These are phyloP conservation scores for Starmera dryadoides DNA, from an alignment of 805 yeast species.

Conservation along the genomic window DNA sequence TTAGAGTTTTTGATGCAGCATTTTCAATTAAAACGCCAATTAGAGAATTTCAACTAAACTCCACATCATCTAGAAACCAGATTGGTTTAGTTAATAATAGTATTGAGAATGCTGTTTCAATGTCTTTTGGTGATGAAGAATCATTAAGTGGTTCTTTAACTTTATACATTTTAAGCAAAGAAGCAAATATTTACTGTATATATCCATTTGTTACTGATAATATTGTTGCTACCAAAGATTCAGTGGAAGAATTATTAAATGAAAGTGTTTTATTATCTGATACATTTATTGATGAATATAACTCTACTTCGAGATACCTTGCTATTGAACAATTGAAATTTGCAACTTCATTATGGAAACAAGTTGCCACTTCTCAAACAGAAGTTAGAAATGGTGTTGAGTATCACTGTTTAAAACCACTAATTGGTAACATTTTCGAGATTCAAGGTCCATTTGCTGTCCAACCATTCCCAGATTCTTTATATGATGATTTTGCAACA, in stretches of 20 bases:
- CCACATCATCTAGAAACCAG: conserved; percentile 7
- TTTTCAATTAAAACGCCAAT: conserved; percentile 20
- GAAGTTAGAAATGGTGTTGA: conserved; percentile 17
- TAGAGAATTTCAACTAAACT: conserved; percentile 11
- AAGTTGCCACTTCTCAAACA: conserved; percentile 10
- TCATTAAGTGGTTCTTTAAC: conserved; percentile 37
- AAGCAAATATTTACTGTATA: conserved; percentile 52
- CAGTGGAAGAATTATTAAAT: conserved; percentile 26
- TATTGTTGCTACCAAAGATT: conserved; percentile 27
- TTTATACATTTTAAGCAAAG: conserved; percentile 42
- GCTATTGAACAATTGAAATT: conserved; percentile 29
- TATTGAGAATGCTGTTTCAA: conserved; percentile 15
- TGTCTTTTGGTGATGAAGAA: conserved; percentile 16
- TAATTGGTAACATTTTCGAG: conserved; percentile 5
- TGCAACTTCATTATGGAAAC: conserved; percentile 24
- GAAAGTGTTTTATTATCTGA: conserved; percentile 23
- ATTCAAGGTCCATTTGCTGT: conserved; percentile 50
- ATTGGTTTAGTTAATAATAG: conserved; percentile 15
- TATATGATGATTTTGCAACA: conserved; percentile 40
- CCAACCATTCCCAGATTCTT: conserved; percentile 44
- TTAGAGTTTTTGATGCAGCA: conserved; percentile 30
- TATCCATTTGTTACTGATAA: conserved; percentile 57
- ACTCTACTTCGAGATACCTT: conserved; percentile 4
- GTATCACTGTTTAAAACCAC: conserved; percentile 15
- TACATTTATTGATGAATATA: conserved; percentile 14